These are phyloP conservation scores for Macrolepiota albuminosa DNA, from an alignment of 768 basidiomycete genomes.

Conservation along the genomic window DNA sequence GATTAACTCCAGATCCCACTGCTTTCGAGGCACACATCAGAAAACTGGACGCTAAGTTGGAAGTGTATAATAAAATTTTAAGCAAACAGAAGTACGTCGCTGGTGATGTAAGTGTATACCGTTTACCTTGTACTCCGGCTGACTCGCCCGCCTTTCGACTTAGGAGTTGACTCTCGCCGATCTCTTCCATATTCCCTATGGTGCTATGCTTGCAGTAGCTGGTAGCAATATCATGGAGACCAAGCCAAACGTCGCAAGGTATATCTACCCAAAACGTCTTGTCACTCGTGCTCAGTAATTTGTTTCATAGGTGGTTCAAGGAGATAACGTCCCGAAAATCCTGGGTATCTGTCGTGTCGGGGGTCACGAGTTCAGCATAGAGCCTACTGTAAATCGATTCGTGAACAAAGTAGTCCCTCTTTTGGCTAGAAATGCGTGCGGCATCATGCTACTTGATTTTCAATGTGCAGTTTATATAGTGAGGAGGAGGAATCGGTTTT, in stretches of 20 bases:
- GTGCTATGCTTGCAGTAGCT: constrained; percentile 16
- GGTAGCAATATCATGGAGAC: constrained; percentile 25
- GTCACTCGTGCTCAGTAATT: neutral
- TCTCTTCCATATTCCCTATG: constrained; percentile 41
- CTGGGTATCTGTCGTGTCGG: constrained; percentile 44
- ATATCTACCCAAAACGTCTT: neutral
- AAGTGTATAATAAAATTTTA: constrained; percentile 54
- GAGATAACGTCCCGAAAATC: constrained; percentile 42
- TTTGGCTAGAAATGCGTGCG: neutral
- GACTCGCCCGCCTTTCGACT: neutral
- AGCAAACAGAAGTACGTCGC: constrained; percentile 52
- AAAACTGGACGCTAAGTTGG: constrained; percentile 36
- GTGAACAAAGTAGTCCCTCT: neutral
- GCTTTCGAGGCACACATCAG: constrained; percentile 20
- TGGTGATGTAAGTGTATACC: constrained; percentile 42
- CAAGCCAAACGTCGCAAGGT: constrained; percentile 45
- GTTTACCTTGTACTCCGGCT: constrained; percentile 41
- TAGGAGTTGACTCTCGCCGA: constrained; percentile 44
- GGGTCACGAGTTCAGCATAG: constrained; percentile 17
- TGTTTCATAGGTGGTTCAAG: constrained; percentile 13
- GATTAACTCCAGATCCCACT: constrained; percentile 43
- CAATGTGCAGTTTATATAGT: neutral
- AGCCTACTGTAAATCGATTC: neutral
- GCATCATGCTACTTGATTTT: too few species aligned
- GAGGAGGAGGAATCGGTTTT: too few species aligned